Evolutionary conservation across 805 yeast genomes (phyloP), one percentile per base, ranked within the genome.

Genomic region (Trichomonascus vanleenenianus): DNA sequence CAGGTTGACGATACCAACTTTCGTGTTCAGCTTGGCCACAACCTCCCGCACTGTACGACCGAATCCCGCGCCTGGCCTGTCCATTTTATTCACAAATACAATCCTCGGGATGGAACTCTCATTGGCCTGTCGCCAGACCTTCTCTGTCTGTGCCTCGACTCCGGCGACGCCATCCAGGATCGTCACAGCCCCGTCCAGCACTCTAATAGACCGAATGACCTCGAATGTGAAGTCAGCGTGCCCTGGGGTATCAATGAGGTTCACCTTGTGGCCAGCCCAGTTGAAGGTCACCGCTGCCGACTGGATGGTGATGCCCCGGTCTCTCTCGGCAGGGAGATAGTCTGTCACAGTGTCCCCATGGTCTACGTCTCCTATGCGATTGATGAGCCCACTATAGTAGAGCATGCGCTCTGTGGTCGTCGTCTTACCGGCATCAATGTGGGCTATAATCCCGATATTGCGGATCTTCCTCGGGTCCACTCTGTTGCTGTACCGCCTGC

Each of bases 161-260:
- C 98, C 98, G 2, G 96, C 97, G 7, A 91, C 97, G 1, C 85
- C 95, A 66, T 93, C 98, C 43, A 93, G 65, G 8, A 93, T 85
- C 0, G 95, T 83, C 6, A 93, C 94, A 1, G 91, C 94, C 2
- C 97, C 97, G 66, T 93, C 98, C 8, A 93, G 67, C 1, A 93
- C 97, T 50, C 96, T 74, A 47, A 93, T 71, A 0, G 97, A 82
- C 46, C 97, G 68, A 1, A 79, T 85, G 3, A 93, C 98, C 64
- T 93, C 98, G 62, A 89, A 93, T 0, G 94, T 85, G 62, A 93
- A 93, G 65, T 93, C 98, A 0, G 96, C 97, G 64, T 93, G 98
- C 0, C 98, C 98, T 0, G 98, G 98, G 0, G 98, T 93, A 62
- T 93, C 98, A 19, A 93, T 88, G 46, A 93, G 71, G 62, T 93